Percentiles rank a stretch among this genome's conserved stretches.
Conservation (phyloP, 192 early-diverging fungal genomes). For the Blastocladiella britannica region DNA sequence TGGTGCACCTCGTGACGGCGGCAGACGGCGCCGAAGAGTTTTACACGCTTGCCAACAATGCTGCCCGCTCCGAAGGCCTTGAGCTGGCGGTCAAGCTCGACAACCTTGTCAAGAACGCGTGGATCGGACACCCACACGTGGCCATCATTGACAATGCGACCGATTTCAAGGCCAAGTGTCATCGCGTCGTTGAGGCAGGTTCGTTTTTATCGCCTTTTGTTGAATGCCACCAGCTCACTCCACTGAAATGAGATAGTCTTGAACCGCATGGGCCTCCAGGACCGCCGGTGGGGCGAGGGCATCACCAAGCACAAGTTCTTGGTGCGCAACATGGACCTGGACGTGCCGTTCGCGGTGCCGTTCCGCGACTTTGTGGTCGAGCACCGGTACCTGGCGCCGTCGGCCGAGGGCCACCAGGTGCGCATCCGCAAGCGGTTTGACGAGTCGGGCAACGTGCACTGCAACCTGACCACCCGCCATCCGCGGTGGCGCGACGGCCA, state of each 20-base stretch:
- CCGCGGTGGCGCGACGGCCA: conserved; percentile 14
- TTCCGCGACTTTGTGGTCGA: conserved; percentile 21
- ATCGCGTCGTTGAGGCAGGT: conserved; percentile 16
- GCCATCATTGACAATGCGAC: conserved; percentile 17
- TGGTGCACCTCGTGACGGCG: conserved; percentile 21
- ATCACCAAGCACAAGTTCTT: conserved; percentile 23
- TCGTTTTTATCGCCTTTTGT: not conserved
- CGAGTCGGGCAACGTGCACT: not conserved
- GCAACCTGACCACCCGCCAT: conserved; percentile 13
- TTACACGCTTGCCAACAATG: conserved; percentile 19
- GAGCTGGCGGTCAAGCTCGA: conserved; percentile 17
- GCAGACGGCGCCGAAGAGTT: conserved; percentile 21
- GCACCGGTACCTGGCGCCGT: conserved; percentile 15
- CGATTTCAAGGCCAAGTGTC: conserved; percentile 20
- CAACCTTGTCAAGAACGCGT: conserved; percentile 15
- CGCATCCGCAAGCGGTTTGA: conserved; percentile 13
- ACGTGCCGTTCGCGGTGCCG: conserved; percentile 11
- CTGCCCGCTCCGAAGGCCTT: conserved; percentile 15
- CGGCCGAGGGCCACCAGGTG: conserved; percentile 16
- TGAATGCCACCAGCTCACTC: not conserved
- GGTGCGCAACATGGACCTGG: conserved; percentile 11
- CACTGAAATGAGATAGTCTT: conserved; percentile 1
- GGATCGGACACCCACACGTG: conserved; percentile 12
- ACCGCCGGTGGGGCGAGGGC: conserved; percentile 7
- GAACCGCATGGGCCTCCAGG: conserved; percentile 14